A percentile compares a stretch with the other conserved stretches of the same genome.
These are phyloP conservation scores for Friedmanniomyces simplex DNA, from an alignment of 495 filamentous ascomycete species.

Conservation along the genomic window DNA sequence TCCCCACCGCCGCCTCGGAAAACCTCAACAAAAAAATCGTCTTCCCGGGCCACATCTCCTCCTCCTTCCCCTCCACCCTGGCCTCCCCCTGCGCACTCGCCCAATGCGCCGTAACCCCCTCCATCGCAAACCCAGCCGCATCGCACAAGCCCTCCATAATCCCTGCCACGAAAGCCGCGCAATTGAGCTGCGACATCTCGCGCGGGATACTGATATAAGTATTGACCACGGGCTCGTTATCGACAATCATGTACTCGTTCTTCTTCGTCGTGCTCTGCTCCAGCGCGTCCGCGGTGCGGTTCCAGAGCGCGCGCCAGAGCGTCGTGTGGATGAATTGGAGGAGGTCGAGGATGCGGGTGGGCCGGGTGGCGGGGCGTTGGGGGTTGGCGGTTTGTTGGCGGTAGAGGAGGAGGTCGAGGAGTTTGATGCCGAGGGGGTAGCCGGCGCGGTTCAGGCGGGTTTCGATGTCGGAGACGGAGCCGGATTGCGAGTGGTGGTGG, in stretches of 20 bases:
- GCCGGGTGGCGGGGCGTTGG: constrained; percentile 55
- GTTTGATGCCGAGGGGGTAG: constrained; percentile 85
- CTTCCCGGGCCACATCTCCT: constrained; percentile 85
- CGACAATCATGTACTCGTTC: constrained; percentile 95
- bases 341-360: constrained; percentile 79
- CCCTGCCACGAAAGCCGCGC: constrained; percentile 89
- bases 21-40: constrained; percentile 95
- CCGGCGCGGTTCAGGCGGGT: constrained; percentile 87
- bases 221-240: constrained; percentile 94
- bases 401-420: constrained; percentile 89
- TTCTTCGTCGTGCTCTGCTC: constrained; percentile 75
- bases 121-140: constrained; percentile 73
- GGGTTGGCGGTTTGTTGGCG: constrained; percentile 46
- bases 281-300: constrained; percentile 76
- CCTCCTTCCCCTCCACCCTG: constrained; percentile 26
- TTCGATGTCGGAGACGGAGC: constrained; percentile 86
- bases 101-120: constrained; percentile 80
- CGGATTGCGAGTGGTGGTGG: constrained; percentile 85
- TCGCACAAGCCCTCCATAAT: constrained; percentile 94
- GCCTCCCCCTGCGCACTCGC: constrained; percentile 38
- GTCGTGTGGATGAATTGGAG: constrained; percentile 88
- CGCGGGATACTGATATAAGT: constrained; percentile 82
- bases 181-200: constrained; percentile 94
- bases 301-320: constrained; percentile 87
- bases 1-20: constrained; percentile 73